phyloP scores from a whole-genome alignment of 2,329 filamentous ascomycete genomes.

The Coniella lustricola region DNA sequence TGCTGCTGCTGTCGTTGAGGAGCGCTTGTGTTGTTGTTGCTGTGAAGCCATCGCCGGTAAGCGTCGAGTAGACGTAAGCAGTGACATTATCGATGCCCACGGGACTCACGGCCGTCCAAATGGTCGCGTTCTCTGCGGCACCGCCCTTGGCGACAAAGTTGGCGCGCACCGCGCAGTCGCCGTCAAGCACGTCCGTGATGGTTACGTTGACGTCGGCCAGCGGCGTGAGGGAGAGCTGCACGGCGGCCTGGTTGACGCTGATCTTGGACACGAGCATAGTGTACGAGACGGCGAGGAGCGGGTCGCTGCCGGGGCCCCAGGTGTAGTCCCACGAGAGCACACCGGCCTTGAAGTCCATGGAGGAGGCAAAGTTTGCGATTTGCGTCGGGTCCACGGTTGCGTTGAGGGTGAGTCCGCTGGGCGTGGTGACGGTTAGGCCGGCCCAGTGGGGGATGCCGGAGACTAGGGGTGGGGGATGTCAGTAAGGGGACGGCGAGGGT shows the following conservation, averaged over 20 bases:
- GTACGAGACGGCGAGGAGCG: slow-evolving; percentile 52
- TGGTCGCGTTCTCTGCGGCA: slow-evolving; percentile 38
- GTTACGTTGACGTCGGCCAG: slow-evolving; percentile 45
- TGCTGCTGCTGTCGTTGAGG: slow-evolving; percentile 35
- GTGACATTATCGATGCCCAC: slow-evolving; percentile 55
- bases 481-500: no score
- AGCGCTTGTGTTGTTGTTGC: slow-evolving; percentile 34
- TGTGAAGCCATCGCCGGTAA: slow-evolving; percentile 34
- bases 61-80: slow-evolving; percentile 42
- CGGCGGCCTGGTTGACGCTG: slow-evolving; percentile 43
- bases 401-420: slow-evolving; percentile 47
- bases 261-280: slow-evolving; percentile 60
- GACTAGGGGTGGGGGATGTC: no score
- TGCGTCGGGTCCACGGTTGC: slow-evolving; percentile 51
- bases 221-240: slow-evolving; percentile 53
- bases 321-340: slow-evolving; percentile 57
- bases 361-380: slow-evolving; percentile 54
- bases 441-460: slow-evolving; percentile 61
- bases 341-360: slow-evolving; percentile 56
- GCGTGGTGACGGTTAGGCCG: slow-evolving; percentile 38
- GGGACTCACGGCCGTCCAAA: slow-evolving; percentile 61
- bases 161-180: slow-evolving; percentile 59
- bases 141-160: slow-evolving; percentile 49
- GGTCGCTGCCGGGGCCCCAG: slow-evolving; percentile 51
- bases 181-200: slow-evolving; percentile 61